Evolutionary conservation across 345 rosid species (phyloP).

Genomic region (Hirschfeldia incana): DNA sequence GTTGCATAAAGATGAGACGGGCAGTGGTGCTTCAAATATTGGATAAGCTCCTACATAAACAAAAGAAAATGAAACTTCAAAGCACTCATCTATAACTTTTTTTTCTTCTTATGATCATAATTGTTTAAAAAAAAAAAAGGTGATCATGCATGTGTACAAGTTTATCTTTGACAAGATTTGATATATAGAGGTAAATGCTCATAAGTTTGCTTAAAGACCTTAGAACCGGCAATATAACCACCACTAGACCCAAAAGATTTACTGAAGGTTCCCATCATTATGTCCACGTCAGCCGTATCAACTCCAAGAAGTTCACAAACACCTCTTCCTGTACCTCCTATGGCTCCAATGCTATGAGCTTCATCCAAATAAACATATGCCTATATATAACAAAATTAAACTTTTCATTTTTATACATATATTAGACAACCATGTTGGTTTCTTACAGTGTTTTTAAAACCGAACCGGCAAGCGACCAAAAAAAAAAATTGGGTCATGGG

Average conservation of each 20-base stretch:
- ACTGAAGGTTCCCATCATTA: conserved; percentile 99
- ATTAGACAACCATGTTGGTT: conserved; percentile 8
- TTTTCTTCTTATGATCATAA: conserved; percentile 5
- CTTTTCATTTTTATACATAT: background rate
- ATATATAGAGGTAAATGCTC: background rate
- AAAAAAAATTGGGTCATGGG: too few species aligned
- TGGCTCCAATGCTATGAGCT: conserved; percentile 99
- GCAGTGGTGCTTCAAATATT: conserved; percentile 66
- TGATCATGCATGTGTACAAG: background rate
- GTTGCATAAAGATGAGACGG: conserved; percentile 97
- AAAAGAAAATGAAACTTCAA: background rate
- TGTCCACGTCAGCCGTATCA: conserved; percentile 83
- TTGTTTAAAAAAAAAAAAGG: too few species aligned
- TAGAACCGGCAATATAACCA: conserved; percentile 94
- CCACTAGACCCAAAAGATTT: conserved; percentile 99
- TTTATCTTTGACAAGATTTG: background rate
- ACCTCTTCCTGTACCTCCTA: conserved; percentile 91
- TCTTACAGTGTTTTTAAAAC: too few species aligned
- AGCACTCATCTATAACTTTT: background rate
- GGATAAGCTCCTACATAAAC: conserved; percentile 65
- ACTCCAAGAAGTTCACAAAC: conserved; percentile 96
- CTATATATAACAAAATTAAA: conserved; percentile 34
- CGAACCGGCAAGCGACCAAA: too few species aligned
- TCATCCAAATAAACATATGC: conserved; percentile 90
- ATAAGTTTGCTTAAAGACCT: conserved; percentile 49